These are phyloP conservation scores for Ophiostoma novo-ulmi DNA, from an alignment of 2,329 filamentous ascomycete species.

Conservation along the genomic window DNA sequence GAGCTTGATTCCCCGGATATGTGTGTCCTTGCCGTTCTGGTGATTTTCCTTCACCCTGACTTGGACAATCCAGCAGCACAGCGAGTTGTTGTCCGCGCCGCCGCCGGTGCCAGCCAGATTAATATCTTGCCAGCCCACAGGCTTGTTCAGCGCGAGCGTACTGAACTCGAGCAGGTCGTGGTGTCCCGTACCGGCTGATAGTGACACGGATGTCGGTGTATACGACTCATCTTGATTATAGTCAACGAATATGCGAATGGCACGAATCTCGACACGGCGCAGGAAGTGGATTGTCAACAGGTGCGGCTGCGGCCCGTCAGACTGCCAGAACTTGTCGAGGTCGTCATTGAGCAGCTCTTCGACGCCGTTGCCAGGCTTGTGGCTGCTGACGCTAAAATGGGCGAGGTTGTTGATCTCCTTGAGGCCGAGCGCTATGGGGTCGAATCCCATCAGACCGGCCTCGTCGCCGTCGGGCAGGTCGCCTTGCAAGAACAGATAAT, in stretches of 20 bases:
- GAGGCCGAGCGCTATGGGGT: constrained; percentile 53
- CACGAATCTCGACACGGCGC: constrained; percentile 72
- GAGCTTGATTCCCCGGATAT: constrained; percentile 86
- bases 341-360: constrained; percentile 71
- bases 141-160: constrained; percentile 70
- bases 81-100: constrained; percentile 62
- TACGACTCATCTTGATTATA: constrained; percentile 93
- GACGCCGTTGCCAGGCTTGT: constrained; percentile 74
- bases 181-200: constrained; percentile 82
- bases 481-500: constrained; percentile 14
- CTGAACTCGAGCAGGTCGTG: constrained; percentile 89
- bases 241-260: constrained; percentile 80
- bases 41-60: constrained; percentile 92
- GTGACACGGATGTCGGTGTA: constrained; percentile 86
- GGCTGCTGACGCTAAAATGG: constrained; percentile 75
- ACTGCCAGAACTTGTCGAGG: constrained; percentile 75
- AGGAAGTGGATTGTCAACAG: constrained; percentile 76
- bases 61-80: constrained; percentile 85
- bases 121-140: constrained; percentile 87
- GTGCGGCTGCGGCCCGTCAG: constrained; percentile 79
- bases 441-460: constrained; percentile 37
- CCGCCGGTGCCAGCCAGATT: constrained; percentile 53
- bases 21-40: constrained; percentile 99
- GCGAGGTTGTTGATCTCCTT: constrained; percentile 83
- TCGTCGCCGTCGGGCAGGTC: constrained; percentile 24